Evolutionary conservation across 2,329 filamentous ascomycete species (phyloP), one percentile per base, ranked within the genome.

Genomic region (Hirsutella rhossiliensis): DNA sequence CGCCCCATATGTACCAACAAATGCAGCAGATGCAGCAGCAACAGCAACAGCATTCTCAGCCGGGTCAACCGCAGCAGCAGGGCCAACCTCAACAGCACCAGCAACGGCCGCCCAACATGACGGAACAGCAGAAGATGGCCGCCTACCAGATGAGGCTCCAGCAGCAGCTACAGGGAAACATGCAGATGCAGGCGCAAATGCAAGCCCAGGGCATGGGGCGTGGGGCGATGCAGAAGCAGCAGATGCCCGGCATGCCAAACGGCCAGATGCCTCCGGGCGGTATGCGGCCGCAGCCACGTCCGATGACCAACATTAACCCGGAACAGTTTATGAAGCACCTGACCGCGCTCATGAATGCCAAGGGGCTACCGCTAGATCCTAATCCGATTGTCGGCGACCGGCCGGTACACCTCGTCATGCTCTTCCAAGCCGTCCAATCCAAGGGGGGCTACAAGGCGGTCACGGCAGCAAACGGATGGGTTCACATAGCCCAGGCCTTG

Each of bases 81-180:
- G 68, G 70, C 44, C 68, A 50, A 63, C 42, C 73, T 72, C 44
- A 69, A 75, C 50, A 69, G 37, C 53, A 52, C 46, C 60, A 63
- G 27, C 66, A 42, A 27, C 66, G 40, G 20, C 44, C 54, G 29
- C 52, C 55, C 34, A 53, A 50, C 17, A 54, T 63, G 46, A 53
- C 84, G 49, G 82, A 86, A 36, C 82, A 86, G 55, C 80, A 87
- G 50, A 83, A 87, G 55, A 75, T 87, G 60, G 72, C 78, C 45
- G 66, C 82, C 41, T 90, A 94, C 56, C 86, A 94, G 53, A 84
- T 94, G 78, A 83, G 86, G 48, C 64, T 94, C 43, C 85, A 94
- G 55, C 78, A 83, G 45, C 85, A 89, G 55, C 73, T 84, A 36
- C 79, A 84, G 48, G 62, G 62, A 11, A 71, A 69, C 32, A 69